Base-by-base conservation (phyloP, 2,329 filamentous ascomycete species). In the Lanzia echinophila region DNA sequence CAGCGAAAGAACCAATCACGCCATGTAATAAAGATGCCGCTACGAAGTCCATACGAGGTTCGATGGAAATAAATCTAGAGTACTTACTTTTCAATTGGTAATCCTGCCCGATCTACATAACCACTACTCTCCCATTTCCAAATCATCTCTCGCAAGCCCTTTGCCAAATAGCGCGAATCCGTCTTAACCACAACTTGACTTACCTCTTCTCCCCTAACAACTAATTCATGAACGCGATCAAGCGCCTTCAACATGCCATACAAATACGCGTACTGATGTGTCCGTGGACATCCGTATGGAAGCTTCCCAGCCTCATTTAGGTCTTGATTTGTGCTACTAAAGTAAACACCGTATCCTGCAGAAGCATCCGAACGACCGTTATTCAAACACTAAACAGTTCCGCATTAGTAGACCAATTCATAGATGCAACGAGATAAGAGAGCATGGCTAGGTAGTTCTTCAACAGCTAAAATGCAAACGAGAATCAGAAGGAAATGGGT, bases 151-250 rank as follows among this genome's bases (percentile, higher is more conserved):
- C 47, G 53, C 47, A 60, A 24, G 15, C 50, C 55, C 8, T 41
- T 32, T 2, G 52, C 47, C 19, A 58, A 19, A 44, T 57, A 56
- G 22, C 42, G 39, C 6, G 50, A 56, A 34, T 43, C 56, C 19
- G 56, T 58, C 49, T 60, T 60, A 22, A 60, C 48, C 7, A 60
- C 43, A 41, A 60, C 56, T 33, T 60, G 58, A 2, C 55, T 53
- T 2, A 55, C 17, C 19, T 56, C 20, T 11, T 58, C 38, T 8
- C 55, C 53, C 2, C 43, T 34, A 19, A 60, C 42, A 15, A 60
- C 56, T 31, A 58, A 19, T 28, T 48, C 38, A 22, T 60, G 54
- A 7, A 60, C 38, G 1, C 47, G 28, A 13, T 58, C 51, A 31
- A 60, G 19, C 5, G 58, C 56, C 41, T 54, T 20, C 20, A 55